A percentile compares a stretch with the other conserved stretches of the same genome.
These are phyloP conservation scores for Solanum bulbocastanum DNA, from an alignment of 257 asterid species.

Conservation along the genomic window DNA sequence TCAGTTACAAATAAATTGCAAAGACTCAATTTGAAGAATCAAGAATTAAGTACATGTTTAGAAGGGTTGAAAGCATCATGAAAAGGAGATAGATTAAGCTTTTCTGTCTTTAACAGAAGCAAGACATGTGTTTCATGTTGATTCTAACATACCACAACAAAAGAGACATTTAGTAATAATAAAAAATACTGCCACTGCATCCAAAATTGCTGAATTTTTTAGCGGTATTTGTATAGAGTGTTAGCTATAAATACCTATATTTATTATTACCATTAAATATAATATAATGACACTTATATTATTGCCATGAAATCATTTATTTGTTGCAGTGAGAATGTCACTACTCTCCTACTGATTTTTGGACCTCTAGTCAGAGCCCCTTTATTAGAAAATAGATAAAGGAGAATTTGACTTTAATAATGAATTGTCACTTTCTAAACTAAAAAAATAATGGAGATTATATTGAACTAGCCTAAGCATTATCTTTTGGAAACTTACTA, in stretches of 20 bases:
- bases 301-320: background rate
- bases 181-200: no score
- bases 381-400: background rate
- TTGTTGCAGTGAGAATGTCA: background rate
- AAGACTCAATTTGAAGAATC: background rate
- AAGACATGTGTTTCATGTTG: background rate
- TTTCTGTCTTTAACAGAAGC: background rate
- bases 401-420: background rate
- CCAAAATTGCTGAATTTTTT: background rate
- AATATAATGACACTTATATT: no score
- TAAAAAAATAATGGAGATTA: background rate
- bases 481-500: background rate
- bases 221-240: background rate
- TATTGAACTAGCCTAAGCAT: constrained; percentile 3
- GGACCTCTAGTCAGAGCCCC: background rate
- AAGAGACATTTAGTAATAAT: no score
- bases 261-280: no score
- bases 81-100: background rate
- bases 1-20: background rate
- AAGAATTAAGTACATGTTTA: background rate
- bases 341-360: background rate
- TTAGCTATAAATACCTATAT: no score
- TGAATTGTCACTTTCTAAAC: constrained; percentile 10
- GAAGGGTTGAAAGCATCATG: background rate
- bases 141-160: background rate